These are phyloP conservation scores for Neurospora terricola DNA, from an alignment of 495 filamentous ascomycete genomes.

Conservation along the genomic window DNA sequence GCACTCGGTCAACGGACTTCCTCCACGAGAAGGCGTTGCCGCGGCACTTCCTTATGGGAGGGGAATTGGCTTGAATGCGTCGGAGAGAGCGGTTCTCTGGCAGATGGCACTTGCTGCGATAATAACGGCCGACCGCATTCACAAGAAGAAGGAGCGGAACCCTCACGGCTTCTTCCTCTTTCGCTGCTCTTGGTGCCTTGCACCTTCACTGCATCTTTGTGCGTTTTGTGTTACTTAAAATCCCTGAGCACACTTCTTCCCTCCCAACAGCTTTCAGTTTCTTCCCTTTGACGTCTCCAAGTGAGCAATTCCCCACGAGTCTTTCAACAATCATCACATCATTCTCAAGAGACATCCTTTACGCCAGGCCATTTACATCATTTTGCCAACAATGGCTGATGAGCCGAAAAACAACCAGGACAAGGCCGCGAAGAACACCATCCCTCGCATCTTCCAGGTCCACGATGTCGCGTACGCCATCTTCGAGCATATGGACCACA, in stretches of 20 bases:
- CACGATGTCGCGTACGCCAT: not conserved
- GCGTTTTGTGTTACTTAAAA: not conserved
- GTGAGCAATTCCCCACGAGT: not conserved
- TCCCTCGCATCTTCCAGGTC: not conserved
- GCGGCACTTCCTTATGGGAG: not conserved
- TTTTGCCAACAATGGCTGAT: constrained; percentile 1
- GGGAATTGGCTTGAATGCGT: not conserved
- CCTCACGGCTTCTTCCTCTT: not conserved
- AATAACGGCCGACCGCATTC: not conserved
- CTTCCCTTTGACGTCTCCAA: not conserved
- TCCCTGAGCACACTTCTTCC: not conserved
- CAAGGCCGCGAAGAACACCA: no score
- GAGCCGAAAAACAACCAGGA: no score
- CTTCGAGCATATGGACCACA: not conserved
- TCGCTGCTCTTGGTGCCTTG: not conserved
- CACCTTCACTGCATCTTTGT: not conserved
- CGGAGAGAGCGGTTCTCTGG: not conserved
- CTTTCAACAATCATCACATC: not conserved
- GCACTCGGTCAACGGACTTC: not conserved
- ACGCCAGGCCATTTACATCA: not conserved
- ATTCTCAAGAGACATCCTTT: not conserved
- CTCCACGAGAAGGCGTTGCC: not conserved
- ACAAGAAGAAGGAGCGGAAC: not conserved
- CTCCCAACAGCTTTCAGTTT: not conserved
- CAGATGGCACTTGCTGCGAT: not conserved